Conservation (phyloP, 768 basidiomycete species). For the Pulveroboletus sp. region DNA sequence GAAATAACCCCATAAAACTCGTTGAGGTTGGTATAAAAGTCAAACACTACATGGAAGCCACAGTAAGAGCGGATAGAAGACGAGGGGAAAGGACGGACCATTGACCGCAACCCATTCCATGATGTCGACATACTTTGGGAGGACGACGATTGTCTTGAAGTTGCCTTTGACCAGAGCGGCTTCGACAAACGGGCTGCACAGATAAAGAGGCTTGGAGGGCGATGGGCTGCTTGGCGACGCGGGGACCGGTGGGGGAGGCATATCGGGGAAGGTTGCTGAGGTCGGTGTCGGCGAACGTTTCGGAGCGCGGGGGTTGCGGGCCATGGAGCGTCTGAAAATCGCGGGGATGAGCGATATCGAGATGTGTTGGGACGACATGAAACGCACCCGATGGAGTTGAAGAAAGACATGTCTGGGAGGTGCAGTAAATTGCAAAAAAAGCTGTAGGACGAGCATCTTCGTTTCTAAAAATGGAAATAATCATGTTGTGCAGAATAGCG, state of each 20-base stretch:
- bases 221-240: constrained; percentile 32
- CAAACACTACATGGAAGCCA: constrained; percentile 60
- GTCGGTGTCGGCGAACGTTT: constrained; percentile 76
- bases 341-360: constrained; percentile 4
- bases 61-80: too few species aligned
- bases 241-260: constrained; percentile 37
- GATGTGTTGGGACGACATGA: not conserved
- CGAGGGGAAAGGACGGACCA: constrained; percentile 47
- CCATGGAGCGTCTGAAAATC: constrained; percentile 63
- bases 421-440: not conserved
- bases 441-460: not conserved
- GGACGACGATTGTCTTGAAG: constrained; percentile 96
- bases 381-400: constrained; percentile 73
- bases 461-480: constrained; percentile 1
- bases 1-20: constrained; percentile 93
- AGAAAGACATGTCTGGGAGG: constrained; percentile 62
- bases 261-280: constrained; percentile 52
- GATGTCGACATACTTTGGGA: constrained; percentile 92
- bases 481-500: constrained; percentile 10
- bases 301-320: constrained; percentile 59
- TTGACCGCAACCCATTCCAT: constrained; percentile 98
- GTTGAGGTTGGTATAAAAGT: constrained; percentile 96
- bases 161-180: constrained; percentile 95
- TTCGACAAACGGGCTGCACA: constrained; percentile 93
- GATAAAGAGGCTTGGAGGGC: constrained; percentile 65